Conservation (phyloP, 2,329 filamentous ascomycete species). For the Graphilbum sp. region DNA sequence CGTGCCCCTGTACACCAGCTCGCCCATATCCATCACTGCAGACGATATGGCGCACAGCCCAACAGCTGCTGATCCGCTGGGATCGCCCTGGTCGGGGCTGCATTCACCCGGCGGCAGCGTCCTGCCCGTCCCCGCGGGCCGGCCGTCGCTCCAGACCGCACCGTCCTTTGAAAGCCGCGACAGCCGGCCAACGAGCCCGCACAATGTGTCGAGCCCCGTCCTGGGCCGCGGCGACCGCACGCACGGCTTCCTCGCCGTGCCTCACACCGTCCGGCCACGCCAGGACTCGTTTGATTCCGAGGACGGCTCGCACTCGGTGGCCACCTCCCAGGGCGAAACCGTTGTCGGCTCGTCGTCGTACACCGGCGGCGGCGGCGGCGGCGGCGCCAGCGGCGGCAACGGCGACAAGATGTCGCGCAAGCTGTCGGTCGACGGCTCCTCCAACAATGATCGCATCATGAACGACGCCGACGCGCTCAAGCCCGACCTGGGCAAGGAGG, state of each 20-base stretch:
- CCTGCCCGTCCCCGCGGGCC: conserved; percentile 2
- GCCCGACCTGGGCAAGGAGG: conserved; percentile 60
- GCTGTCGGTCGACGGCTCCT: conserved; percentile 13
- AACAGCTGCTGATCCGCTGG: conserved; percentile 18
- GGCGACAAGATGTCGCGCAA: conserved; percentile 22
- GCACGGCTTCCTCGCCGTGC: conserved; percentile 47
- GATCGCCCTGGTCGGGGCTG: conserved; percentile 12
- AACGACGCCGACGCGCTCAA: conserved; percentile 52
- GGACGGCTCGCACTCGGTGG: conserved; percentile 38
- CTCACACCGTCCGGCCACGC: conserved; percentile 40
- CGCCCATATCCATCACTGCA: conserved; percentile 18
- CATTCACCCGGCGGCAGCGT: conserved; percentile 7
- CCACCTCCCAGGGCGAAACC: conserved; percentile 46
- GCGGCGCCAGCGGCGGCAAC: too few relatives aligned
- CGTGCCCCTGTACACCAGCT: conserved; percentile 12
- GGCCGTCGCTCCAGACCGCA: conserved; percentile 33
- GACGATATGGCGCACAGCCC: conserved; percentile 24
- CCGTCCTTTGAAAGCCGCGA: conserved; percentile 49
- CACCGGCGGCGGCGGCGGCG: too few relatives aligned
- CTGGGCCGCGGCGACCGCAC: conserved; percentile 29
- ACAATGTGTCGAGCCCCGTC: conserved; percentile 50
- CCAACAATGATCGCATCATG: conserved; percentile 38
- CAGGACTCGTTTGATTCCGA: conserved; percentile 57
- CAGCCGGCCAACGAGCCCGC: conserved; percentile 52
- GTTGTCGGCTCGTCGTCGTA: conserved; percentile 34